phyloP scores from a whole-genome alignment of 768 basidiomycete genomes.

The Mycena venus region DNA sequence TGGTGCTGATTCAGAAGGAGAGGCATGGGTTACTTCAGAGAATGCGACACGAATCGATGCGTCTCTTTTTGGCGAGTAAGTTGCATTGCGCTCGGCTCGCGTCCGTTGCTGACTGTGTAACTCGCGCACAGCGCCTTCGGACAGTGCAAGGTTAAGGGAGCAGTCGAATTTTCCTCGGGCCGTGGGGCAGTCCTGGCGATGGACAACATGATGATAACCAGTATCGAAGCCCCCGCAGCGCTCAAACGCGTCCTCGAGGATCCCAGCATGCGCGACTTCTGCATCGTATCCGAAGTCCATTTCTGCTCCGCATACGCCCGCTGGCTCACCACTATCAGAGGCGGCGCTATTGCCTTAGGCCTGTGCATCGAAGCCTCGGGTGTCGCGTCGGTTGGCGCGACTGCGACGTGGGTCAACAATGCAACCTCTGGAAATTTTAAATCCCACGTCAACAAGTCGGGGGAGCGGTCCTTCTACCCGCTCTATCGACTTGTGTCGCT shows the following conservation, averaged over 20 bases:
- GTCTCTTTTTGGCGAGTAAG: conserved; percentile 6
- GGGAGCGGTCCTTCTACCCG: conserved; percentile 42
- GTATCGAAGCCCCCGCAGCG: conserved; percentile 41
- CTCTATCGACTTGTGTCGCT: conserved; percentile 47
- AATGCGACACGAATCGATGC: conserved; percentile 40
- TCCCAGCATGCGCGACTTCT: conserved; percentile 36
- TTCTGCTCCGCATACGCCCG: conserved; percentile 49
- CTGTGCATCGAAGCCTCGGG: conserved; percentile 35
- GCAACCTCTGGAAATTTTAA: conserved; percentile 43
- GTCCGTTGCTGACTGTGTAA: not conserved
- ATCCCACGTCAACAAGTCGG: conserved; percentile 35
- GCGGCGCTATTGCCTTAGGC: conserved; percentile 41
- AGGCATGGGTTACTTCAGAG: conserved; percentile 45
- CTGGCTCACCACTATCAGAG: conserved; percentile 35
- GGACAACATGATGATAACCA: conserved; percentile 42
- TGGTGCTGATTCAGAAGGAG: conserved; percentile 33
- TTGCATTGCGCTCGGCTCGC: not conserved
- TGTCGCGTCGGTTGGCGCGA: conserved; percentile 28
- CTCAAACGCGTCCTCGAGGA: conserved; percentile 44
- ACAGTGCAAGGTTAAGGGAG: not conserved
- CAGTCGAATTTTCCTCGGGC: not conserved
- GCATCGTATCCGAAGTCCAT: conserved; percentile 51
- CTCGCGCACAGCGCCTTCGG: not conserved
- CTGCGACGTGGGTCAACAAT: conserved; percentile 41
- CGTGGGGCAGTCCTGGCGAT: conserved; percentile 29